Conservation (phyloP, 2,329 filamentous ascomycete species). For the Uncinocarpus reesii region DNA sequence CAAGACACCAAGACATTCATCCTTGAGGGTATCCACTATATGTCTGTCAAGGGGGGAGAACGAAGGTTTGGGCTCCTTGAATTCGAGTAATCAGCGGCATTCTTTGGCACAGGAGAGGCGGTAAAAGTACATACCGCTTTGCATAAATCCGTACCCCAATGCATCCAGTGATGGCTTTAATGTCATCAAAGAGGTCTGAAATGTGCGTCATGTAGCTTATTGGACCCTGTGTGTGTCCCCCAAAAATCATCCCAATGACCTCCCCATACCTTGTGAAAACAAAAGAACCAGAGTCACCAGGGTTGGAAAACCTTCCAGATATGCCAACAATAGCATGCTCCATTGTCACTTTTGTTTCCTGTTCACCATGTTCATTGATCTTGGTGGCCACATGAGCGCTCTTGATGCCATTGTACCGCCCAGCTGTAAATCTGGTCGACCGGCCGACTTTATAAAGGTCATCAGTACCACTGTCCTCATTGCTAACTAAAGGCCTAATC, state of each 20-base stretch:
- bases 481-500: neutral
- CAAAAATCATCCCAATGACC: constrained; percentile 1
- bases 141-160: neutral
- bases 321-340: constrained; percentile 6
- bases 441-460: constrained; percentile 9
- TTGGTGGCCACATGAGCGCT: constrained; percentile 4
- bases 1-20: too few species aligned
- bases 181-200: constrained; percentile 7
- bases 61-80: too few species aligned
- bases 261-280: neutral
- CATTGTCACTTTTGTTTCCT: constrained; percentile 4
- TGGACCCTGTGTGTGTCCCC: neutral
- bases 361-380: constrained; percentile 6
- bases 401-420: constrained; percentile 6
- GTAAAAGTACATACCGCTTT: constrained; percentile 1
- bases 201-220: neutral
- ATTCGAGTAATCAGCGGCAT: too few species aligned
- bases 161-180: constrained; percentile 1
- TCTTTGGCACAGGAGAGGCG: neutral
- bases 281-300: constrained; percentile 10
- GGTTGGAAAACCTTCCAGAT: constrained; percentile 3
- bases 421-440: constrained; percentile 4
- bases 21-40: too few species aligned
- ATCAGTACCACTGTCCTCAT: constrained; percentile 1
- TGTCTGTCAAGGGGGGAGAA: too few species aligned